Percentiles rank a stretch among this genome's conserved stretches.
These are phyloP conservation scores for Epichloe uncinata DNA, from an alignment of 2,329 filamentous ascomycete species.

Conservation along the genomic window DNA sequence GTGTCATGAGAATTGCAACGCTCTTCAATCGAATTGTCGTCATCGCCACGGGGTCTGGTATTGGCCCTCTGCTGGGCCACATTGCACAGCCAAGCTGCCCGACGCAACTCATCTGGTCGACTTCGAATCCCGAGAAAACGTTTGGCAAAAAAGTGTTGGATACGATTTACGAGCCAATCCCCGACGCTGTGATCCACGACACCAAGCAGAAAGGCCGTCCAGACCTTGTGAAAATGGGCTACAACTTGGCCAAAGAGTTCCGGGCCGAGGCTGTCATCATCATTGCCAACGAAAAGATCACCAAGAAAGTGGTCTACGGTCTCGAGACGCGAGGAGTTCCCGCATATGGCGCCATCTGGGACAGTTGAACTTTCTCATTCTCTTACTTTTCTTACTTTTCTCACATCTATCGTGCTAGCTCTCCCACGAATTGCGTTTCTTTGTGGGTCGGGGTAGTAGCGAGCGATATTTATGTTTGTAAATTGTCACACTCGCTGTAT, in stretches of 20 bases:
- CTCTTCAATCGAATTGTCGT: conserved; percentile 53
- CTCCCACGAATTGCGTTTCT: neutral
- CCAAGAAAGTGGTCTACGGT: conserved; percentile 53
- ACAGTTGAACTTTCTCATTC: conserved; percentile 25
- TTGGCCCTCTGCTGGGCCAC: conserved; percentile 52
- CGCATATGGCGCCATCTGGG: conserved; percentile 64
- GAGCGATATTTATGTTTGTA: neutral
- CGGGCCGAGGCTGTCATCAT: conserved; percentile 57
- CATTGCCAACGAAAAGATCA: conserved; percentile 57
- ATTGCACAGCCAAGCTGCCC: conserved; percentile 36
- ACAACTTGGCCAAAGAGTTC: conserved; percentile 42
- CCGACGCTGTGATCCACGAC: conserved; percentile 53
- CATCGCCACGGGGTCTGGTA: conserved; percentile 60
- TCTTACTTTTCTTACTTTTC: neutral
- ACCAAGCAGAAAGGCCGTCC: conserved; percentile 45
- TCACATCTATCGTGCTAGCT: neutral
- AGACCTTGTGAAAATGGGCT: conserved; percentile 37
- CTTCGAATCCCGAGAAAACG: conserved; percentile 45
- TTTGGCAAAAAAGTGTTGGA: conserved; percentile 46
- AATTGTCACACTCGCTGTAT: neutral
- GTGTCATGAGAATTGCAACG: conserved; percentile 53
- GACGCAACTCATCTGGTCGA: conserved; percentile 56
- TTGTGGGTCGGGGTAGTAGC: neutral
- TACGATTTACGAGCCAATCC: conserved; percentile 43
- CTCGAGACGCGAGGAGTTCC: conserved; percentile 52